These are phyloP conservation scores for Nemania sp. DNA, from an alignment of 2,329 filamentous ascomycete species.

Conservation along the genomic window DNA sequence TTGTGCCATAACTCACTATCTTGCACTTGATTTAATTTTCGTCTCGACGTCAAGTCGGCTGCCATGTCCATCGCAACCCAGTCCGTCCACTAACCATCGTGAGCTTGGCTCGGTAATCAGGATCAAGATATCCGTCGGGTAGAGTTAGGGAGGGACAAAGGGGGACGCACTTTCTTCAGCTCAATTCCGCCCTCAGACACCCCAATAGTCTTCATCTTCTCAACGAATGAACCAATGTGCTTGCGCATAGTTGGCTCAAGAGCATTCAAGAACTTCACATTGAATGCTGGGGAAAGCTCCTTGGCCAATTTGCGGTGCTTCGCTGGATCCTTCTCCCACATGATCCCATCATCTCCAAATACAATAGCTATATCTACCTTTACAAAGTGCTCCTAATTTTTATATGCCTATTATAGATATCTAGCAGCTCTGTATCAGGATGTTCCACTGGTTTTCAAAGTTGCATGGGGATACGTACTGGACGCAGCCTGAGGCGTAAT, in stretches of 20 bases:
- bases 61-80: not conserved
- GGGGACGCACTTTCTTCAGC: not conserved
- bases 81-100: not conserved
- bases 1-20: not conserved
- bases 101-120: not conserved
- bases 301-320: not conserved
- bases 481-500: not conserved
- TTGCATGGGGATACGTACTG: not conserved
- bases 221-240: not conserved
- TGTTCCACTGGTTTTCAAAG: not conserved
- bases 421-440: not conserved
- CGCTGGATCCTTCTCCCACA: not conserved
- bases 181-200: not conserved
- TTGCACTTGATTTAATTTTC: not conserved
- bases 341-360: not conserved
- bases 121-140: too few relatives aligned
- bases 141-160: too few relatives aligned
- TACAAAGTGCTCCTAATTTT: not conserved
- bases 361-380: not conserved
- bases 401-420: not conserved
- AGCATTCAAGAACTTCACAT: not conserved
- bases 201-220: not conserved
- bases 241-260: not conserved
- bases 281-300: not conserved
- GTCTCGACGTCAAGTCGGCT: not conserved